phyloP scores from a whole-genome alignment of 345 rosid species.

The Odontarrhena argentea region DNA sequence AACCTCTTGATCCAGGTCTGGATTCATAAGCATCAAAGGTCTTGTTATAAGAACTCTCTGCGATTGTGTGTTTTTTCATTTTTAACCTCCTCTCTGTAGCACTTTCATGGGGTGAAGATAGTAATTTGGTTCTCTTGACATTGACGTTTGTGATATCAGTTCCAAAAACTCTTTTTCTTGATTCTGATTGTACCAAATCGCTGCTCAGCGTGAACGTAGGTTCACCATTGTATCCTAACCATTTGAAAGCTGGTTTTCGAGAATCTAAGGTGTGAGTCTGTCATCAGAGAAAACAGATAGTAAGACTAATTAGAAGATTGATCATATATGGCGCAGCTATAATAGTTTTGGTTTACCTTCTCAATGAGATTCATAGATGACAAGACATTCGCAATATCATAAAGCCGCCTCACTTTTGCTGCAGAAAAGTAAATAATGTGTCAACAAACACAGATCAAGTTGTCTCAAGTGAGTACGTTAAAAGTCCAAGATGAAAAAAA shows the following conservation, averaged over 20 bases:
- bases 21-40: conserved; percentile 43
- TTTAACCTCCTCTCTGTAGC: conserved; percentile 33
- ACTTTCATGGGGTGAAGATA: conserved; percentile 42
- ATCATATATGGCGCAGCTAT: neutral
- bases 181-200: conserved; percentile 40
- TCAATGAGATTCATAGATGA: conserved; percentile 87
- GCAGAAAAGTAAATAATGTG: conserved; percentile 30
- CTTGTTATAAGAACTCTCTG: conserved; percentile 45
- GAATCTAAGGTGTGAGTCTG: conserved; percentile 83
- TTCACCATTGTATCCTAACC: conserved; percentile 71
- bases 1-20: conserved; percentile 46
- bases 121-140: conserved; percentile 51
- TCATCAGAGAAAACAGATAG: conserved; percentile 19
- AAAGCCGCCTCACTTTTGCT: conserved; percentile 92
- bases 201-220: conserved; percentile 42
- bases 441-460: conserved; percentile 9
- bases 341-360: conserved; percentile 52
- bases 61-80: conserved; percentile 43
- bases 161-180: conserved; percentile 74
- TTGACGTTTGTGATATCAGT: conserved; percentile 66
- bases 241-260: conserved; percentile 84
- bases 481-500: conserved; percentile 3
- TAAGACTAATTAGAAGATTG: neutral
- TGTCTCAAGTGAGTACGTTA: conserved; percentile 2
- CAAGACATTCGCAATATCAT: conserved; percentile 87